phyloP scores from a whole-genome alignment of 805 yeast species.

The Blastobotrys peoriensis region DNA sequence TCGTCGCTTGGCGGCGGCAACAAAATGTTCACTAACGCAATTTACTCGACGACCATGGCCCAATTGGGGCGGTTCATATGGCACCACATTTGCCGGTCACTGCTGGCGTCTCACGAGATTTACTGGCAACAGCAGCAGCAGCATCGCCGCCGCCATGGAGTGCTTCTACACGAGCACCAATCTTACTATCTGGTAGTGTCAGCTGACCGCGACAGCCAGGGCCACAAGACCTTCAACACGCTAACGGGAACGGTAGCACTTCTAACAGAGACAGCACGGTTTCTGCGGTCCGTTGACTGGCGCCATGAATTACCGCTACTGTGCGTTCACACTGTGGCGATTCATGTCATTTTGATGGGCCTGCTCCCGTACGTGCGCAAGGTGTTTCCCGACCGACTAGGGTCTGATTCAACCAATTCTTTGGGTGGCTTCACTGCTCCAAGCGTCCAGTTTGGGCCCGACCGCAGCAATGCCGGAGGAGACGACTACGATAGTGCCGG shows the following conservation, averaged over 20 bases:
- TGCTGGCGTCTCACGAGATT: conserved; percentile 13
- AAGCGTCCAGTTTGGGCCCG: conserved; percentile 13
- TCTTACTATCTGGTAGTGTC: neutral
- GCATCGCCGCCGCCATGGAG: conserved; percentile 7
- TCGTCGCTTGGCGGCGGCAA: conserved; percentile 29
- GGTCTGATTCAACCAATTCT: neutral
- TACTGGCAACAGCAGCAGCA: conserved; percentile 3
- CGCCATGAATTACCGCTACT: conserved; percentile 21
- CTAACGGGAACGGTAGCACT: conserved; percentile 19
- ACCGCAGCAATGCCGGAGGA: conserved; percentile 16
- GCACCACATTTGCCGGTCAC: conserved; percentile 17
- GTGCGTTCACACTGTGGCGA: conserved; percentile 27
- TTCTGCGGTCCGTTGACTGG: conserved; percentile 26
- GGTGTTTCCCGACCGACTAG: conserved; percentile 20
- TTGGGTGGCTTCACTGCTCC: conserved; percentile 2
- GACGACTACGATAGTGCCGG: conserved; percentile 12
- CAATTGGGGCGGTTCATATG: conserved; percentile 21
- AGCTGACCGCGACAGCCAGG: neutral
- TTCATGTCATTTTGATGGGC: conserved; percentile 30
- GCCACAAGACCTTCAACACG: conserved; percentile 16
- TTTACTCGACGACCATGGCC: conserved; percentile 25
- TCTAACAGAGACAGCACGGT: conserved; percentile 14
- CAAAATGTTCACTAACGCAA: conserved; percentile 25
- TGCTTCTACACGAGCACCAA: conserved; percentile 6
- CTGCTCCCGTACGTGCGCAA: conserved; percentile 25